A percentile compares a stretch with the other conserved stretches of the same genome.
phyloP scores from a whole-genome alignment of 2,329 filamentous ascomycete species.

The Alternaria burnsii region DNA sequence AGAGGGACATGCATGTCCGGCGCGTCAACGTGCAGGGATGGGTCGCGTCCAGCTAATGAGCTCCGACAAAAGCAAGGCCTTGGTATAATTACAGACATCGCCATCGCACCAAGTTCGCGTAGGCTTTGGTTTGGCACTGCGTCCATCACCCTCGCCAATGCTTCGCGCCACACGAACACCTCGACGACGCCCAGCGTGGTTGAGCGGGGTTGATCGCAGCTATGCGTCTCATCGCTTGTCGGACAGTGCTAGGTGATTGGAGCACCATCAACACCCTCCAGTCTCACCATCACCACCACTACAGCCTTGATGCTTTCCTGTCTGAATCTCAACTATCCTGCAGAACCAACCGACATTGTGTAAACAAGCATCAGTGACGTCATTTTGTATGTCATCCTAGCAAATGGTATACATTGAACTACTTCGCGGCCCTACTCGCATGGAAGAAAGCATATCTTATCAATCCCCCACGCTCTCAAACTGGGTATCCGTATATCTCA shows the following conservation, averaged over 20 bases:
- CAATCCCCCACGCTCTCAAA: slow-evolving; percentile 17
- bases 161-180: background rate
- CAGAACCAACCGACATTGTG: background rate
- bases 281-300: slow-evolving; percentile 3
- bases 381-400: slow-evolving; percentile 3
- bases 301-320: background rate
- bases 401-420: slow-evolving; percentile 9
- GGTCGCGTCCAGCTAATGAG: slow-evolving; percentile 15
- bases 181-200: background rate
- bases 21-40: slow-evolving; percentile 30
- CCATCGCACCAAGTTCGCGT: background rate
- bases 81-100: background rate
- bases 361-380: slow-evolving; percentile 6
- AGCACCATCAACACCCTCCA: slow-evolving; percentile 10
- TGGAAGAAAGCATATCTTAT: slow-evolving; percentile 7
- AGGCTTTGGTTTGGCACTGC: background rate
- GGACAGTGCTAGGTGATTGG: slow-evolving; percentile 18
- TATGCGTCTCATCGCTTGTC: slow-evolving; percentile 17
- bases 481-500: slow-evolving; percentile 39
- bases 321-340: background rate
- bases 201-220: slow-evolving; percentile 16
- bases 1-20: slow-evolving; percentile 27
- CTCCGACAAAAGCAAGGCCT: slow-evolving; percentile 8
- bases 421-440: slow-evolving; percentile 6
- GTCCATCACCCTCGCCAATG: slow-evolving; percentile 2